Evolutionary conservation across 2,329 filamentous ascomycete genomes (phyloP), one percentile per base, ranked within the genome.

Genomic region (Penicillium oxalicum): DNA sequence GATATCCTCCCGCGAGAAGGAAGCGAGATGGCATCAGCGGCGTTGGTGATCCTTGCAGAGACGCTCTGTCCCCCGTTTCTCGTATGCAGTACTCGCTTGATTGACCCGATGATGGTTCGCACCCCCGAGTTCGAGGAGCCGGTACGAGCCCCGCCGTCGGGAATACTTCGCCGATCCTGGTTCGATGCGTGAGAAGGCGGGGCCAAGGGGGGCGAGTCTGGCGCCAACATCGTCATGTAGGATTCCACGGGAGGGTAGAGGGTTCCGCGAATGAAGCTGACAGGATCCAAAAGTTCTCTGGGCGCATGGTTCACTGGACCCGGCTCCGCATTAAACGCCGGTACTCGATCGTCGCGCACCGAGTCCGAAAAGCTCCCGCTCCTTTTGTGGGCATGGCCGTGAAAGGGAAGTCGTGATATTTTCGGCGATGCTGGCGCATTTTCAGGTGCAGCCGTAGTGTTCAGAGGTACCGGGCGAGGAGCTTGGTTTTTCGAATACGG

Each of bases 301-400:
- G 83, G 68, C 12, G 84, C 62, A 69, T 65, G 24, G 70, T 64
- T 43, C 64, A 56, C 44, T 67, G 63, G 49, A 29, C 76, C 66
- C 34, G 68, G 61, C 49, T 76, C 73, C 34, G 74, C 67, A 29
- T 73, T 68, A 4, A 76, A 75, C 7, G 80, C 60, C 2, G 78
- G 77, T 9, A 76, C 69, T 46, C 80, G 70, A 72, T 84, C 68
- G 61, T 93, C 87, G 57, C 89, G 77, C 44, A 91, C 68, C 1
- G 91, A 91, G 69, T 96, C 88, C 0, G 87, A 88, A 59, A 93
- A 85, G 65, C 91, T 96, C 43, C 85, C 89, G 62, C 88, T 95
- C 24, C 90, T 83, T 67, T 89, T 91, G 69, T 95, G 90, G 2
- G 74, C 67, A 53, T 79, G 77, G 8, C 70, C 68, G 36, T 74